phyloP scores from a whole-genome alignment of 768 basidiomycete genomes.

The Leccinum uliginosum region DNA sequence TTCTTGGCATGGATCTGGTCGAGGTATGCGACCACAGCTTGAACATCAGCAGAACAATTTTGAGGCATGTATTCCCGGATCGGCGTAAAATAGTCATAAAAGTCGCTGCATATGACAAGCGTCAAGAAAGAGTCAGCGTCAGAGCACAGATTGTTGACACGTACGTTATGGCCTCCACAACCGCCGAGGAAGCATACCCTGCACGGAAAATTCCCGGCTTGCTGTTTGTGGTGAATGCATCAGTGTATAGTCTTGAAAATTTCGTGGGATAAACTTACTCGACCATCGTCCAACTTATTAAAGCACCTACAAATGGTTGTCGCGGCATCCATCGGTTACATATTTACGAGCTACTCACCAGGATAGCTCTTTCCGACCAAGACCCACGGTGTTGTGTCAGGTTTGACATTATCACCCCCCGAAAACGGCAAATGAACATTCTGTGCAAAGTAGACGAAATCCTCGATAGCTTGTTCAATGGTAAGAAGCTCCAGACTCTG shows the following conservation, averaged over 20 bases:
- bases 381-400: constrained; percentile 44
- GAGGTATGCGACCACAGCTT: constrained; percentile 58
- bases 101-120: constrained; percentile 11
- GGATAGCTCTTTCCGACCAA: constrained; percentile 41
- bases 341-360: constrained; percentile 11
- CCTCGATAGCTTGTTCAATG: constrained; percentile 71
- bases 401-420: constrained; percentile 56
- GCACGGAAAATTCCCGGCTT: constrained; percentile 39
- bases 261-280: constrained; percentile 39
- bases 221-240: constrained; percentile 20
- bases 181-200: constrained; percentile 44
- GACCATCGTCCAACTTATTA: constrained; percentile 65
- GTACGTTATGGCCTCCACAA: constrained; percentile 42
- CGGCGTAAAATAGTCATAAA: constrained; percentile 60
- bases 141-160: constrained; percentile 7
- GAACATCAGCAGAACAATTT: constrained; percentile 72
- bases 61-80: constrained; percentile 61
- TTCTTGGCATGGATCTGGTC: constrained; percentile 51
- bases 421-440: constrained; percentile 67
- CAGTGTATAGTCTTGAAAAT: not conserved
- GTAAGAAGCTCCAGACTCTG: constrained; percentile 58
- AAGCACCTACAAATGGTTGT: constrained; percentile 26
- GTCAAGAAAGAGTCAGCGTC: not conserved
- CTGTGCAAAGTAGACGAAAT: constrained; percentile 65
- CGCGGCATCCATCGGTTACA: not conserved